A percentile compares a stretch with the other conserved stretches of the same genome.
phyloP scores from a whole-genome alignment of 495 filamentous ascomycete species.

The Penicillium canariense region DNA sequence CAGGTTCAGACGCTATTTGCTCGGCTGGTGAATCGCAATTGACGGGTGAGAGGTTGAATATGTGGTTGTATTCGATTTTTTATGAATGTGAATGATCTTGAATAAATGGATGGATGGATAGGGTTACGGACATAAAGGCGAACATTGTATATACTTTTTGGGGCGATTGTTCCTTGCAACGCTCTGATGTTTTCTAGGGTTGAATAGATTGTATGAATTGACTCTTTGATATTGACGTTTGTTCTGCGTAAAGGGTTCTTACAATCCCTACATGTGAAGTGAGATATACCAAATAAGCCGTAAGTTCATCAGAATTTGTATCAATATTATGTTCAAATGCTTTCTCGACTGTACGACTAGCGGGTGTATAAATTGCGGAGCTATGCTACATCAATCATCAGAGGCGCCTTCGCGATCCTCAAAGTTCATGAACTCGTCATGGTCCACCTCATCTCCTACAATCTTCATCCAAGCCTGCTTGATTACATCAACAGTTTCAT shows the following conservation, averaged over 20 bases:
- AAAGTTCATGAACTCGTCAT: constrained; percentile 62
- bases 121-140: background rate
- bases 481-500: constrained; percentile 58
- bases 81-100: background rate
- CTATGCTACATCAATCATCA: constrained; percentile 31
- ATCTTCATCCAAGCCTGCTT: constrained; percentile 62
- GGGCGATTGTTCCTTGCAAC: background rate
- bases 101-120: background rate
- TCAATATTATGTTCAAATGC: constrained; percentile 1
- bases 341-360: background rate
- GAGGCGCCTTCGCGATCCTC: constrained; percentile 40
- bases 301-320: background rate
- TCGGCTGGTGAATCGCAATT: background rate
- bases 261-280: too few species aligned
- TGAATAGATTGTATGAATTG: background rate
- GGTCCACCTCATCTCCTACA: constrained; percentile 46
- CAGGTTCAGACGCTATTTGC: background rate
- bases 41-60: background rate
- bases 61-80: background rate
- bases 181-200: background rate
- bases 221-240: background rate
- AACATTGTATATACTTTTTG: background rate
- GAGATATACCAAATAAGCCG: too few species aligned
- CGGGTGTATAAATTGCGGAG: background rate
- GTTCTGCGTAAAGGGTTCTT: background rate